Evolutionary conservation across 345 rosid genomes (phyloP), one percentile per base, ranked within the genome.

Genomic region (Eucalyptus curtisii): DNA sequence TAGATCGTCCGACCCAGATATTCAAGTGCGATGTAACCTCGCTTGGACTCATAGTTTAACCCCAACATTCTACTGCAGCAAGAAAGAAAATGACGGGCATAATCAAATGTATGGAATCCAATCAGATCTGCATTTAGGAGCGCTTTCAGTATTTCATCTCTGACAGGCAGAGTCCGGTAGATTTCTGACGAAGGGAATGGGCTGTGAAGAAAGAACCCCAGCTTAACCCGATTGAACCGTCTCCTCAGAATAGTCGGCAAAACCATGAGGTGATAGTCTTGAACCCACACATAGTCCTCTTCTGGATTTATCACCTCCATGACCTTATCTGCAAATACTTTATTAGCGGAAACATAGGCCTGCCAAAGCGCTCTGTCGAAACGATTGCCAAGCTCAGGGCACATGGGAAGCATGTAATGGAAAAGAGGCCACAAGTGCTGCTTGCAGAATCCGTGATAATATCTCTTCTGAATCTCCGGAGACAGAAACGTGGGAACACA

Each of bases 401-500:
- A 90, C 90, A 93, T 87, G 25, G 94, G 94, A 22, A 93, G 88
- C 93, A 93, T 92, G 88, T 93, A 93, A 88, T 93, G 94, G 86
- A 93, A 93, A 86, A 93, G 91, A 27, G 94, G 94, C 94, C 94
- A 93, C n/a, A 93, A 44, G 52, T 93, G 89, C 87, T 93, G 94
- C 91, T 93, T 93, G 45, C 93, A 93, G 48, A 93, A 93, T 48
- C 93, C 92, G 40, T 91, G 92, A 85, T 93, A 93, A 76, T 91
- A 91, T 31, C 88, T 93, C 80, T 79, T 89, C 53, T 92, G 88
- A 89, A 89, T 88, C 31, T 93, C 94, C 20, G 90, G 91, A 59
- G 94, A 90, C n/a, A 93, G 91, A 88, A 93, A 93, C 31, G 93
- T 89, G 7, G 94, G 93, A 33, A 93, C 91, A 50, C 94, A 93